phyloP scores from a whole-genome alignment of 1,284 basidiomycete genomes.

The Schizophyllum amplum region DNA sequence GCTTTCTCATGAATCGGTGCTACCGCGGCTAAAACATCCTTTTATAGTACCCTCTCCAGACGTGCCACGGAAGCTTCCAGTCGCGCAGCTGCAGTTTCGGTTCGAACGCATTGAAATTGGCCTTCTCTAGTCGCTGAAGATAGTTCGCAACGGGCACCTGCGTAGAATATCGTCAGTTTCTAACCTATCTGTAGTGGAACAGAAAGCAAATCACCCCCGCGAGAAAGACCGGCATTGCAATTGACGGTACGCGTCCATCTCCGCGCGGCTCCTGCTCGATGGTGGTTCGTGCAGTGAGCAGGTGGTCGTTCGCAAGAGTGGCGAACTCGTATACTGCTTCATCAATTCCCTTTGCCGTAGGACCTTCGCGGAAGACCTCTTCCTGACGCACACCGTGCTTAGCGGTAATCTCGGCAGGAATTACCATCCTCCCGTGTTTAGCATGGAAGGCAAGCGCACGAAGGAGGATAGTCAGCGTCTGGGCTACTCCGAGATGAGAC shows the following conservation, averaged over 20 bases:
- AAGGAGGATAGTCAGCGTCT: conserved; percentile 66
- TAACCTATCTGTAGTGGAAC: conserved; percentile 11
- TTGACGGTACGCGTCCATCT: conserved; percentile 43
- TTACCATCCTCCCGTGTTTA: conserved; percentile 64
- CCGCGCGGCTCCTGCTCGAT: conserved; percentile 53
- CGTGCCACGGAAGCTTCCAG: conserved; percentile 82
- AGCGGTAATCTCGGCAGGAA: conserved; percentile 81
- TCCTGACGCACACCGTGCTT: conserved; percentile 80
- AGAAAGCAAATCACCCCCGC: conserved; percentile 50
- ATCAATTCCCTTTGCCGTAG: conserved; percentile 52
- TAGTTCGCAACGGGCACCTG: conserved; percentile 74
- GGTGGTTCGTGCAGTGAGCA: conserved; percentile 77
- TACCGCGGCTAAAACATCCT: neutral
- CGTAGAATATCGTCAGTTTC: conserved; percentile 7
- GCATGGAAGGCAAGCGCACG: conserved; percentile 74
- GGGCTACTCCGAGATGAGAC: conserved; percentile 69
- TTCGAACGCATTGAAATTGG: conserved; percentile 81
- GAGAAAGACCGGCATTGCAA: conserved; percentile 74
- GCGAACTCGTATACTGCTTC: conserved; percentile 88
- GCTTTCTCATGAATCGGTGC: neutral
- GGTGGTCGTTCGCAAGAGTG: conserved; percentile 84
- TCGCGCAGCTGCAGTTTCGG: conserved; percentile 63
- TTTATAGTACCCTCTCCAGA: conserved; percentile 67
- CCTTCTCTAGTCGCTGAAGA: conserved; percentile 66
- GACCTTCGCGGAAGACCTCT: conserved; percentile 72